Base-by-base conservation (phyloP, 768 basidiomycete genomes). In the Suillus paluster region DNA sequence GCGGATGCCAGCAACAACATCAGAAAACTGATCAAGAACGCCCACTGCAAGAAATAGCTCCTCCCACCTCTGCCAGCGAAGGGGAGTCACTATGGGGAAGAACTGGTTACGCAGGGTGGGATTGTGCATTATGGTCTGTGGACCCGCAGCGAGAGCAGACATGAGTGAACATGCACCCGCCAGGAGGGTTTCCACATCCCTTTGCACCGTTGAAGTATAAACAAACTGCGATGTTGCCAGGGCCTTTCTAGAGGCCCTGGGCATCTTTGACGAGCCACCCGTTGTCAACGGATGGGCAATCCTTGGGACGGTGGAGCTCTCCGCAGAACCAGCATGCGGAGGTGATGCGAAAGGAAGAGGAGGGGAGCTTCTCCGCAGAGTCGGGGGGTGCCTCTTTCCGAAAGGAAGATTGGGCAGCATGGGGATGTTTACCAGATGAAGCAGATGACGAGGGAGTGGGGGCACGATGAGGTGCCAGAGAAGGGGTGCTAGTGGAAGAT, bases 61-160 rank as follows among this genome's bases (percentile, higher is more conserved):
- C 2, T 65, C 57, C 71, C 73, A 74, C 7, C 60, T 45, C 25
- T 65, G 50, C 33, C 70, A 61, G 10, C 15, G 41, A 17, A 74
- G 65, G 1, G 73, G 73, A 5, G 71, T 75, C 1, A 69, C 41
- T 8, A 74, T 62, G 0, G 64, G 66, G 3, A 65, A 46, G 48
- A 74, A 67, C 0, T 69, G 63, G 64, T 60, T 61, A 19, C 3
- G 34, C 0, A 39, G 23, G 11, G 58, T 68, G 71, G 3, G 19
- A 27, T 52, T 73, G 69, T 1, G 67, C 67, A 15, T 61, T 59
- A 42, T 75, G 66, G 0, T 38, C 38, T 3, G 12, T 4, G 38
- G 69, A 67, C 27, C 48, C 17, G 6, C 48, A 49, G 48, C 10
- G 27, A 49, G 48, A 23, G 48, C 48, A 49, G 11, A 23, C 2